Conservation (phyloP, 2,329 filamentous ascomycete genomes). For the Sporothrix curviconia region DNA sequence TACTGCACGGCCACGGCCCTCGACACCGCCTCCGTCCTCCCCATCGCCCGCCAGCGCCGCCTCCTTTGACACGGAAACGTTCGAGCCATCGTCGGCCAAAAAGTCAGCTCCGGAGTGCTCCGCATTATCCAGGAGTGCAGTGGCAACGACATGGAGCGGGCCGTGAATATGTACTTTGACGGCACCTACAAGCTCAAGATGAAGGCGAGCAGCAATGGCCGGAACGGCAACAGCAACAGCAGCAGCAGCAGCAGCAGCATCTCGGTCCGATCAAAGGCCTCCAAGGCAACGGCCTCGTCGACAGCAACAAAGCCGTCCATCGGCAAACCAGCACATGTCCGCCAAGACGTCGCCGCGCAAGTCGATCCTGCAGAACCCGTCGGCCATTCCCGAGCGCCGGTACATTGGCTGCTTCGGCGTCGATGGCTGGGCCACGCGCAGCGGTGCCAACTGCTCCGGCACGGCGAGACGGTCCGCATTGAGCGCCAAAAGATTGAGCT, state of each 20-base stretch:
- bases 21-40: no score
- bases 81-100: slow-evolving; percentile 56
- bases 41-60: slow-evolving; percentile 9
- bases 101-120: slow-evolving; percentile 43
- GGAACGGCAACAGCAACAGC: no score
- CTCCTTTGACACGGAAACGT: slow-evolving; percentile 50
- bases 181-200: slow-evolving; percentile 49
- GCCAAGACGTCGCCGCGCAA: slow-evolving; percentile 11
- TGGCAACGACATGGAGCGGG: slow-evolving; percentile 52
- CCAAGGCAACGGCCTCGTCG: not conserved
- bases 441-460: slow-evolving; percentile 68
- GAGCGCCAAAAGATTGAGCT: slow-evolving; percentile 74
- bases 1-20: no score
- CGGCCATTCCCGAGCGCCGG: slow-evolving; percentile 39
- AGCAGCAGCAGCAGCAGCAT: no score
- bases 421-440: slow-evolving; percentile 85
- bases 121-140: slow-evolving; percentile 47
- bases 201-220: slow-evolving; percentile 25
- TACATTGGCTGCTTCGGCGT: slow-evolving; percentile 92
- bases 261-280: not conserved
- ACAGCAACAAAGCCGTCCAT: not conserved
- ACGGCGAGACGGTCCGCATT: slow-evolving; percentile 78
- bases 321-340: not conserved
- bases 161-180: slow-evolving; percentile 65
- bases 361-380: not conserved